A percentile compares a stretch with the other conserved stretches of the same genome.
Conservation (phyloP, 106 monocot genomes). For the Phalaenopsis aphrodite region DNA sequence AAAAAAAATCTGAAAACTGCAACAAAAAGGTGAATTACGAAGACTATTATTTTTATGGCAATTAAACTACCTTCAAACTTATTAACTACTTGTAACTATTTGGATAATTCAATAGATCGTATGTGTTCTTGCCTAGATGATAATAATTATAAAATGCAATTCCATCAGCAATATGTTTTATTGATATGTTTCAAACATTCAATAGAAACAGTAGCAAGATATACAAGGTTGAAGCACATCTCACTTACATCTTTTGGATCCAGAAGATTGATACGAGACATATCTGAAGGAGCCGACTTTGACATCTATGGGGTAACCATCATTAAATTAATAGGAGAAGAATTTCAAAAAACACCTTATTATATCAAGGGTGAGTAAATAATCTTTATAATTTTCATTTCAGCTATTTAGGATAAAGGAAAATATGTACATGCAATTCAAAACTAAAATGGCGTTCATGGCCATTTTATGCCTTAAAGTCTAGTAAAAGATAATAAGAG, state of each 20-base stretch:
- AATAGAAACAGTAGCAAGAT: neutral
- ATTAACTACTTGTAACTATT: neutral
- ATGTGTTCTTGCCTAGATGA: neutral
- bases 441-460: neutral
- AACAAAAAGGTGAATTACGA: neutral
- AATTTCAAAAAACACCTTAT: neutral
- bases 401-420: neutral
- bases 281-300: conserved; percentile 90
- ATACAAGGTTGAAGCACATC: neutral
- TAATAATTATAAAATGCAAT: neutral
- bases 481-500: neutral
- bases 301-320: conserved; percentile 64
- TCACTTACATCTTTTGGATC: conserved; percentile 90
- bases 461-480: neutral
- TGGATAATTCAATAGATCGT: neutral
- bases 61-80: neutral
- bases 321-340: conserved; percentile 7
- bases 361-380: no score
- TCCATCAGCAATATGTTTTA: conserved; percentile 1
- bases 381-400: neutral
- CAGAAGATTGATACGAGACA: conserved; percentile 93
- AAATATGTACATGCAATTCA: neutral
- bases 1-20: neutral
- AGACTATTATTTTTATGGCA: neutral
- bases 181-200: neutral